These are phyloP conservation scores for Leccinum subtestaceum DNA, from an alignment of 768 basidiomycete genomes.

Conservation along the genomic window DNA sequence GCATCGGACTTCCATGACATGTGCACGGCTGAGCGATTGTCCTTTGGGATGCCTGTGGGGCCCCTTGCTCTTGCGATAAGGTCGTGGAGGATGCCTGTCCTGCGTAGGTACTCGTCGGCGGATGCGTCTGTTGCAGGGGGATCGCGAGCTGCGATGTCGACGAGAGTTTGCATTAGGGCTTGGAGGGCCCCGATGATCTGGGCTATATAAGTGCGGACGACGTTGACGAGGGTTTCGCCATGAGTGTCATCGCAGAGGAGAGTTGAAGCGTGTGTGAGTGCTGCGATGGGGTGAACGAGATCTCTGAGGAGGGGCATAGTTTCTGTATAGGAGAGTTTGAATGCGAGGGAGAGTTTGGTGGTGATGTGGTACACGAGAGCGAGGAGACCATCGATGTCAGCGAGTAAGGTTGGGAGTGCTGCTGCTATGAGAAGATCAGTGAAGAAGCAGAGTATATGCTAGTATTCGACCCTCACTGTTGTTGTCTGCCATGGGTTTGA, in stretches of 20 bases:
- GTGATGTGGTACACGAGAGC: constrained; percentile 52
- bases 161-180: constrained; percentile 43
- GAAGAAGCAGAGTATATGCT: neutral
- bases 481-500: constrained; percentile 36
- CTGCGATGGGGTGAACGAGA: constrained; percentile 45
- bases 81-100: constrained; percentile 60
- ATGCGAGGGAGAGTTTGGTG: constrained; percentile 61
- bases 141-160: constrained; percentile 32
- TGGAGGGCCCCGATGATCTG: constrained; percentile 45
- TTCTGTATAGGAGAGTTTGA: constrained; percentile 57
- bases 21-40: constrained; percentile 57
- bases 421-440: neutral
- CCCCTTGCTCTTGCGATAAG: constrained; percentile 50
- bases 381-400: constrained; percentile 57
- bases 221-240: constrained; percentile 46
- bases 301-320: constrained; percentile 52
- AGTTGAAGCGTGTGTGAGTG: constrained; percentile 48
- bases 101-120: constrained; percentile 51
- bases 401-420: constrained; percentile 40
- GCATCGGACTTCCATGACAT: constrained; percentile 51
- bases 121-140: constrained; percentile 11
- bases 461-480: neutral
- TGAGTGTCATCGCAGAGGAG: constrained; percentile 41
- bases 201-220: constrained; percentile 38
- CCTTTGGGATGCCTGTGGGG: constrained; percentile 47